Base-by-base conservation (phyloP, 768 basidiomycete genomes). In the Lepiota brunneoincarnata region DNA sequence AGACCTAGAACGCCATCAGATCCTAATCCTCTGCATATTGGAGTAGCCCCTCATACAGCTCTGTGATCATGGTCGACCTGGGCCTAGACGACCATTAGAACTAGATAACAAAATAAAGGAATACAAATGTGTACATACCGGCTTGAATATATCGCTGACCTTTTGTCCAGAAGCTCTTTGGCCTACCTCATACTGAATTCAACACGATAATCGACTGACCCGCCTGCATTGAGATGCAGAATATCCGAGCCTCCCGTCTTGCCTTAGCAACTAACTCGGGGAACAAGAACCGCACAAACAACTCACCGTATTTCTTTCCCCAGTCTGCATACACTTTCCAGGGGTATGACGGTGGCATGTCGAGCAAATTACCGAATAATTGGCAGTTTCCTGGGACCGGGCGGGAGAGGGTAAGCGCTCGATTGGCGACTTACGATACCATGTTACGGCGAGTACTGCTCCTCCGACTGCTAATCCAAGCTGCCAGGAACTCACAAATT, bases 331-430 rank as follows among this genome's bases (percentile, higher is more conserved):
- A 78, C 24, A 71, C 66, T 51, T 75, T 59, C 76, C 78, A 80
- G 17, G 71, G 67, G 20, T 68, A 70, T 35, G 60, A 51, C 4
- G 70, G 63, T 14, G 78, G 78, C 60, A 79, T 67, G 39, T 75
- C 71, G 2, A 75, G 61, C n/a, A 77, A 57, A 54, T 79, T 80
- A 1, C 75, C 78, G n/a, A 35, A 80, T 23, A 6, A 79, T 44
- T 3, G 77, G 78, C 12, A 74, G 59, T 23, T 69, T 70, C 42
- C 64, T 69, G 6, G 78, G 78, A 12, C 78, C 73, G 6, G 71
- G 68, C 14, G 76, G 78, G 2, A 71, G 61, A 17, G 64, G 64
- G 11, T 31, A 20, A 23, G 26, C 4, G n/a, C 15, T 11, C 3
- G 49, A 31, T 2, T 34, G 39, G 40, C 49, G 38, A 12, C n/a